Evolutionary conservation across 495 filamentous ascomycete species (phyloP).

Genomic region (Lophiostoma macrostomum): DNA sequence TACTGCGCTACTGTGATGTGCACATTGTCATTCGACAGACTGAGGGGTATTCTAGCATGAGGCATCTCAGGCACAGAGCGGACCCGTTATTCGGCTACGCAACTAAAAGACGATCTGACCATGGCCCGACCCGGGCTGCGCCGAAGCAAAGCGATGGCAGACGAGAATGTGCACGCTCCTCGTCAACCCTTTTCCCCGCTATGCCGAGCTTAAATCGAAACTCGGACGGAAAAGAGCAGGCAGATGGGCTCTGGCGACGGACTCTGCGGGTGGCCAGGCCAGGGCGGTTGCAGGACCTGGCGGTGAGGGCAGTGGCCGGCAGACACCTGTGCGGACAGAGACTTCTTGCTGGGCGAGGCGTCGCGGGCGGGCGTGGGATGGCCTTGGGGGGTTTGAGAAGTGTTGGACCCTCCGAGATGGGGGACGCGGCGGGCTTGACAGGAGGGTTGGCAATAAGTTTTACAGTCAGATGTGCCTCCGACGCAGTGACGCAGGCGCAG

Average conservation of each 20-base stretch:
- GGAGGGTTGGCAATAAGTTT: constrained; percentile 23
- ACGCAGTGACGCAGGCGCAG: no score
- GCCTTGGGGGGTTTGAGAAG: constrained; percentile 2
- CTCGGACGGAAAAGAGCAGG: constrained; percentile 9
- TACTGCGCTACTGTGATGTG: no score
- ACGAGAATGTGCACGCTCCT: neutral
- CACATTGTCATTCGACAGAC: no score
- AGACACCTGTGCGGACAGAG: constrained; percentile 4
- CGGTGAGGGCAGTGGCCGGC: constrained; percentile 7
- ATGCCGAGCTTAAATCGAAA: constrained; percentile 18
- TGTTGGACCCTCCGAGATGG: constrained; percentile 1
- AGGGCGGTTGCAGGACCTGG: neutral
- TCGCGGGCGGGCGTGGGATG: constrained; percentile 18
- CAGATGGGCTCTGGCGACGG: neutral
- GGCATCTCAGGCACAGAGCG: neutral
- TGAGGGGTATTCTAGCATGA: neutral
- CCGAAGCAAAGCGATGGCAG: constrained; percentile 26
- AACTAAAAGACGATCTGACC: neutral
- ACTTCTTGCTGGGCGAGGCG: constrained; percentile 14
- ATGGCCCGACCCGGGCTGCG: neutral
- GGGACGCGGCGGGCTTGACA: neutral
- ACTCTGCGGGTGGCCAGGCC: neutral
- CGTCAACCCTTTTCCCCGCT: constrained; percentile 1
- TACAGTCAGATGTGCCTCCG: no score
- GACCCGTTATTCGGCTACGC: constrained; percentile 13